Percentiles rank a stretch among this genome's conserved stretches.
phyloP scores from a whole-genome alignment of 306 rosid genomes.

The Pyrus pyrifolia region DNA sequence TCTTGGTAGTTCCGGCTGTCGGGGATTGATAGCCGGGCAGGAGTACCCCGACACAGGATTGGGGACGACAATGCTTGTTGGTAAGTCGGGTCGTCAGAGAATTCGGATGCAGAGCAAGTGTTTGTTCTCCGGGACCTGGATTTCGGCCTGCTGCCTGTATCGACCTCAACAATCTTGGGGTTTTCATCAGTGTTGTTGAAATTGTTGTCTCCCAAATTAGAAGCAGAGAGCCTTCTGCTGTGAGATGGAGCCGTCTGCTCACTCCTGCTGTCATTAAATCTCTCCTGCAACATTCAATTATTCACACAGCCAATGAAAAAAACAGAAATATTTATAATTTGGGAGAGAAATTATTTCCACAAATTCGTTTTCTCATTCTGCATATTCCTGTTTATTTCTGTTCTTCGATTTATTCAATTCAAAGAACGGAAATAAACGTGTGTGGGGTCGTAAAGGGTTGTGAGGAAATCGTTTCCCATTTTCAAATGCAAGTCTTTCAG shows the following conservation, averaged over 20 bases:
- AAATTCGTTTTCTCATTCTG: background rate
- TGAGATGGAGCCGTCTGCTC: constrained; percentile 49
- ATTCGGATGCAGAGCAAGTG: constrained; percentile 50
- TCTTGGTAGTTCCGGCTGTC: constrained; percentile 39
- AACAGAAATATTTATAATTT: no score
- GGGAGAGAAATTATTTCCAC: background rate
- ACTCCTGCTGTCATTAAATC: constrained; percentile 56
- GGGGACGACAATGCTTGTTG: constrained; percentile 48
- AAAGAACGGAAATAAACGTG: background rate
- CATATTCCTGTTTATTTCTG: background rate
- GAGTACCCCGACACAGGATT: constrained; percentile 26
- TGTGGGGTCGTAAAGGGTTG: background rate
- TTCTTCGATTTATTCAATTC: background rate
- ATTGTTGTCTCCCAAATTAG: constrained; percentile 31
- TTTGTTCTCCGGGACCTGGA: constrained; percentile 66
- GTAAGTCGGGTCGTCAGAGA: constrained; percentile 48
- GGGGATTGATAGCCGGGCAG: constrained; percentile 36
- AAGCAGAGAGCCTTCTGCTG: constrained; percentile 58
- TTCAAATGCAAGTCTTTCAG: constrained; percentile 10
- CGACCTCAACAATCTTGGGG: constrained; percentile 85
- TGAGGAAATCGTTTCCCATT: background rate
- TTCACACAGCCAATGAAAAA: background rate
- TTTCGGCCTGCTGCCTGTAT: constrained; percentile 66
- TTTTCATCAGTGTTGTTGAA: constrained; percentile 34
- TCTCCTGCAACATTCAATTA: constrained; percentile 43